These are phyloP conservation scores for Glycine latifolia DNA, from an alignment of 306 rosid species.

Conservation along the genomic window DNA sequence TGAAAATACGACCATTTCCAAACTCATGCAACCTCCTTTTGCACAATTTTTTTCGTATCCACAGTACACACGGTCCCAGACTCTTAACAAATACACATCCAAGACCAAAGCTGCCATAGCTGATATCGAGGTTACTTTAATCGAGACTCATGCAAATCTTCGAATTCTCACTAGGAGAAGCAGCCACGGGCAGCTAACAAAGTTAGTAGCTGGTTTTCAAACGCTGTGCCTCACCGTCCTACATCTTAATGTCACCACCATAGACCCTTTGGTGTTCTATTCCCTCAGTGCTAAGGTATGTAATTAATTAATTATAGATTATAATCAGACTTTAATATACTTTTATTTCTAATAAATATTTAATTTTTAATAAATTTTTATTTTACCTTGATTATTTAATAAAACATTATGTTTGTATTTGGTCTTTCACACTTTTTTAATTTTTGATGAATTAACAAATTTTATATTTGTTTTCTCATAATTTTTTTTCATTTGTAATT, in stretches of 20 bases:
- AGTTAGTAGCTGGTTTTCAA: conserved; percentile 76
- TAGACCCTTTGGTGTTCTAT: conserved; percentile 75
- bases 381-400: too few relatives aligned
- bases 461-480: too few relatives aligned
- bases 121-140: conserved; percentile 89
- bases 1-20: conserved; percentile 48
- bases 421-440: too few relatives aligned
- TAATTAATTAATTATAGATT: background rate
- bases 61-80: conserved; percentile 71
- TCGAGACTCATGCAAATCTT: conserved; percentile 89
- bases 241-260: conserved; percentile 83
- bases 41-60: conserved; percentile 70
- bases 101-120: conserved; percentile 73
- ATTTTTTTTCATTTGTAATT: too few relatives aligned
- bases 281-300: conserved; percentile 87
- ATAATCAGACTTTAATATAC: too few relatives aligned
- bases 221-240: conserved; percentile 71
- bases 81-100: conserved; percentile 66
- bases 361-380: too few relatives aligned
- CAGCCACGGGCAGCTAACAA: conserved; percentile 63
- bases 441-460: too few relatives aligned
- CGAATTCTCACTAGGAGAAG: conserved; percentile 68
- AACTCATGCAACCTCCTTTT: conserved; percentile 56
- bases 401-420: too few relatives aligned
- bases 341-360: too few relatives aligned